Conservation (phyloP, 257 asterid genomes). For the Petunia secreta region DNA sequence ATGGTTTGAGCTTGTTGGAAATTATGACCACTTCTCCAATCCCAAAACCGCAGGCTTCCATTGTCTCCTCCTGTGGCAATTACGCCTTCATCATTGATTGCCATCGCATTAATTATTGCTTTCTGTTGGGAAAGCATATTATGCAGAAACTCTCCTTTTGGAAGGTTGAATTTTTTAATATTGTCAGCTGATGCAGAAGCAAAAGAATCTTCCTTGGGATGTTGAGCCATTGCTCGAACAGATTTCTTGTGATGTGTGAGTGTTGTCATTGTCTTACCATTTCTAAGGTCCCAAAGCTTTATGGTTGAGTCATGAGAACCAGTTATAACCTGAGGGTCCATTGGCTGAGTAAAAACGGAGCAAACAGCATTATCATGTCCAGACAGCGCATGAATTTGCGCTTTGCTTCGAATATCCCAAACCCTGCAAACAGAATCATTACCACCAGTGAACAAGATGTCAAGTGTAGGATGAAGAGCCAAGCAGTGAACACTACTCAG, state of each 20-base stretch:
- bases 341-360: slow-evolving; percentile 85
- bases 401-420: slow-evolving; percentile 95
- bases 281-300: slow-evolving; percentile 93
- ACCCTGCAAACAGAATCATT: slow-evolving; percentile 32
- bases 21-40: slow-evolving; percentile 95
- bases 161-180: slow-evolving; percentile 81
- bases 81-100: slow-evolving; percentile 87
- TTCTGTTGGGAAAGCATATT: slow-evolving; percentile 98
- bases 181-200: slow-evolving; percentile 98
- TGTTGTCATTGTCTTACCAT: slow-evolving; percentile 45
- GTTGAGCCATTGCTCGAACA: slow-evolving; percentile 10
- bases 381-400: slow-evolving; percentile 78
- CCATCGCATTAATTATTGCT: slow-evolving; percentile 83
- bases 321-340: slow-evolving; percentile 92
- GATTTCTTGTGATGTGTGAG: slow-evolving; percentile 25
- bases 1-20: slow-evolving; percentile 92
- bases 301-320: slow-evolving; percentile 96
- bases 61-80: slow-evolving; percentile 93
- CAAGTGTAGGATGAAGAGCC: too few relatives aligned
- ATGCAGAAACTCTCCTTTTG: slow-evolving; percentile 91
- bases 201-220: slow-evolving; percentile 37
- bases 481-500: too few relatives aligned
- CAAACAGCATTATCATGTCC: slow-evolving; percentile 96
- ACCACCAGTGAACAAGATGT: too few relatives aligned
- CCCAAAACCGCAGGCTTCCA: slow-evolving; percentile 99